These are phyloP conservation scores for Candida patagonica DNA, from an alignment of 805 yeast species.

Conservation along the genomic window DNA sequence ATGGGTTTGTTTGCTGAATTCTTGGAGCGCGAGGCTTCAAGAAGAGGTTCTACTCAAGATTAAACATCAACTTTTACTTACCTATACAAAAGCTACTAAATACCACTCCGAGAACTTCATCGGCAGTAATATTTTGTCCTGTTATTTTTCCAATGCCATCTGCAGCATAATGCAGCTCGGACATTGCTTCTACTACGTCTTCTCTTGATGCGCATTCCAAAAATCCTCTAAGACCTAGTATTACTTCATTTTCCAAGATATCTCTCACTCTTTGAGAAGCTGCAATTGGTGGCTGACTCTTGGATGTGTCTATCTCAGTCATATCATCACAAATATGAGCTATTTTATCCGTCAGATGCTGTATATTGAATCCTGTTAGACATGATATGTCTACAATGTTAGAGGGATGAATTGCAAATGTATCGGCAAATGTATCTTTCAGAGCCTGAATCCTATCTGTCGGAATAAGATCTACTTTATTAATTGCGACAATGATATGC, in stretches of 20 bases:
- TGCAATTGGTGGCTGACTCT: slow-evolving; percentile 46
- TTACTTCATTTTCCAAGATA: slow-evolving; percentile 62
- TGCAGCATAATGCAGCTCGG: slow-evolving; percentile 60
- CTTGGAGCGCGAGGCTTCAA: slow-evolving; percentile 24
- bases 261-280: slow-evolving; percentile 73
- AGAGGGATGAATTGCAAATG: slow-evolving; percentile 13
- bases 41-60: background rate
- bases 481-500: slow-evolving; percentile 23
- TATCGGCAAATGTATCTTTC: slow-evolving; percentile 6
- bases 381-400: slow-evolving; percentile 46
- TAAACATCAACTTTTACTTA: slow-evolving; percentile 36
- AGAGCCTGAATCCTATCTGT: background rate
- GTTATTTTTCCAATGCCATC: slow-evolving; percentile 90
- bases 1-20: slow-evolving; percentile 32
- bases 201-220: slow-evolving; percentile 24
- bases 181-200: slow-evolving; percentile 76
- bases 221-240: slow-evolving; percentile 66
- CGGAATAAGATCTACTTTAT: slow-evolving; percentile 25
- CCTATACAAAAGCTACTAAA: slow-evolving; percentile 93
- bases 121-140: slow-evolving; percentile 80
- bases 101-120: slow-evolving; percentile 84
- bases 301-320: slow-evolving; percentile 28
- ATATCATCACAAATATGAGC: slow-evolving; percentile 39
- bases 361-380: slow-evolving; percentile 44
- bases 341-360: slow-evolving; percentile 34